phyloP scores from a whole-genome alignment of 805 yeast species.

The Saccharomyces jurei region DNA sequence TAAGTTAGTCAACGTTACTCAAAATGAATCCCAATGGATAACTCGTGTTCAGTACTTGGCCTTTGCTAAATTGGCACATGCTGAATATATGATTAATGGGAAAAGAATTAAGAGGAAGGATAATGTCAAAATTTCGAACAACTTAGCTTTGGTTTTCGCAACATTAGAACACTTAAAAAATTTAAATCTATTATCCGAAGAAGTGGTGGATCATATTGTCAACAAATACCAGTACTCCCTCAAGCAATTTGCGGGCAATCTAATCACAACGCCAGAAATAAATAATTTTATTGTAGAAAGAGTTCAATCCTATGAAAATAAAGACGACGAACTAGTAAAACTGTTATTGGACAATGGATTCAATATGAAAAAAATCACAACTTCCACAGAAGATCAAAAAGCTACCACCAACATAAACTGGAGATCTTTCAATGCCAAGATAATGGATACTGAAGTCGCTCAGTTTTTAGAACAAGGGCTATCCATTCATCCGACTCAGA shows the following conservation, averaged over 20 bases:
- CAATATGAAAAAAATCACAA: slow-evolving; percentile 3
- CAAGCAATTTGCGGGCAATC: slow-evolving; percentile 21
- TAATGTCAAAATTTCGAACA: slow-evolving; percentile 13
- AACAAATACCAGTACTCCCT: slow-evolving; percentile 25
- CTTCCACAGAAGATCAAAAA: slow-evolving; percentile 11
- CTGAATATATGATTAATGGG: slow-evolving; percentile 29
- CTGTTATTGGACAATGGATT: slow-evolving; percentile 31
- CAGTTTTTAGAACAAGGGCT: slow-evolving; percentile 41
- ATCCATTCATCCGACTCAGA: slow-evolving; percentile 29
- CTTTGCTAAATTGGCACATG: slow-evolving; percentile 44
- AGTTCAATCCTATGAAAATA: slow-evolving; percentile 9
- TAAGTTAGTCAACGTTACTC: slow-evolving; percentile 36
- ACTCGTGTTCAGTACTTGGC: slow-evolving; percentile 33
- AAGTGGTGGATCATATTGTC: slow-evolving; percentile 16
- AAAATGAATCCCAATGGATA: slow-evolving; percentile 33
- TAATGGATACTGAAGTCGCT: slow-evolving; percentile 68
- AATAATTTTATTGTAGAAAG: slow-evolving; percentile 15
- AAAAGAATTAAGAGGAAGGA: slow-evolving; percentile 21
- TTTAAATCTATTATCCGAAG: slow-evolving; percentile 10
- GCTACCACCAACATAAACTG: slow-evolving; percentile 44
- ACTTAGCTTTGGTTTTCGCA: slow-evolving; percentile 22
- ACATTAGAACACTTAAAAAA: slow-evolving; percentile 16
- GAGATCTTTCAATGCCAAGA: slow-evolving; percentile 53
- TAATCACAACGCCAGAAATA: slow-evolving; percentile 18
- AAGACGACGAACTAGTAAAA: slow-evolving; percentile 31